Conservation (phyloP, 2,329 filamentous ascomycete species). For the Pseudogymnoascus verrucosus region DNA sequence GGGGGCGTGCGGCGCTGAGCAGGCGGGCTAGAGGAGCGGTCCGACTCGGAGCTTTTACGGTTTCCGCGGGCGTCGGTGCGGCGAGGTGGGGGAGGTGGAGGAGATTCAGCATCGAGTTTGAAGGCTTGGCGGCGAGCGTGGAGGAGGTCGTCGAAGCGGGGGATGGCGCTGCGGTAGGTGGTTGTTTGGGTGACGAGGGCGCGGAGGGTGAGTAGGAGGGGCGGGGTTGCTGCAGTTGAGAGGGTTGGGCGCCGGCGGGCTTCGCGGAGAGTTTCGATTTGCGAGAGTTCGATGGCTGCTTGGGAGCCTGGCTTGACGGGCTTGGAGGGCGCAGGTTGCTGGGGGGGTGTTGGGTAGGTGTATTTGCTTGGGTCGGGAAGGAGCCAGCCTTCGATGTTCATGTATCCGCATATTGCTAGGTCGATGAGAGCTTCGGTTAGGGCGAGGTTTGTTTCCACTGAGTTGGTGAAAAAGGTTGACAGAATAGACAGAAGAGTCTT, state of each 20-base stretch:
- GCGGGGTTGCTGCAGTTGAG: slow-evolving; percentile 40
- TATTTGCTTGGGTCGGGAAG: slow-evolving; percentile 63
- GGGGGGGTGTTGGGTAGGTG: slow-evolving; percentile 33
- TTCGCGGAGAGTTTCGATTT: slow-evolving; percentile 39
- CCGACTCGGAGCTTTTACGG: slow-evolving; percentile 35
- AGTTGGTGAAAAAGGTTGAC: slow-evolving; percentile 77
- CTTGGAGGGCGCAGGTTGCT: slow-evolving; percentile 22
- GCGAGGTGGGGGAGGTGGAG: slow-evolving; percentile 26
- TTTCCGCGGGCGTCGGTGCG: slow-evolving; percentile 27
- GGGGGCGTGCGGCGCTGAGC: not conserved
- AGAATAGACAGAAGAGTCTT: slow-evolving; percentile 63
- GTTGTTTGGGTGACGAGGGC: slow-evolving; percentile 54
- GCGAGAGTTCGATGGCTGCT: slow-evolving; percentile 35
- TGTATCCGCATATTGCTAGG: slow-evolving; percentile 74
- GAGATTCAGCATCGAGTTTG: slow-evolving; percentile 47
- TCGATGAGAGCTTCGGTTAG: slow-evolving; percentile 78
- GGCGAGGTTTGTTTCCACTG: slow-evolving; percentile 82
- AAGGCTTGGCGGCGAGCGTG: slow-evolving; percentile 58
- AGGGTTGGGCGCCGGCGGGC: slow-evolving; percentile 48
- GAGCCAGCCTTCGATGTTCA: slow-evolving; percentile 86
- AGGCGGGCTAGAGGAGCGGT: not conserved
- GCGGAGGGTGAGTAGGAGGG: slow-evolving; percentile 50
- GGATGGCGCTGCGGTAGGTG: slow-evolving; percentile 54
- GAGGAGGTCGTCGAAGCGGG: slow-evolving; percentile 65
- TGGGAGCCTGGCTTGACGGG: slow-evolving; percentile 32